Percentiles rank a stretch among this genome's conserved stretches.
phyloP scores from a whole-genome alignment of 495 filamentous ascomycete genomes.

The Geopyxis carbonaria region DNA sequence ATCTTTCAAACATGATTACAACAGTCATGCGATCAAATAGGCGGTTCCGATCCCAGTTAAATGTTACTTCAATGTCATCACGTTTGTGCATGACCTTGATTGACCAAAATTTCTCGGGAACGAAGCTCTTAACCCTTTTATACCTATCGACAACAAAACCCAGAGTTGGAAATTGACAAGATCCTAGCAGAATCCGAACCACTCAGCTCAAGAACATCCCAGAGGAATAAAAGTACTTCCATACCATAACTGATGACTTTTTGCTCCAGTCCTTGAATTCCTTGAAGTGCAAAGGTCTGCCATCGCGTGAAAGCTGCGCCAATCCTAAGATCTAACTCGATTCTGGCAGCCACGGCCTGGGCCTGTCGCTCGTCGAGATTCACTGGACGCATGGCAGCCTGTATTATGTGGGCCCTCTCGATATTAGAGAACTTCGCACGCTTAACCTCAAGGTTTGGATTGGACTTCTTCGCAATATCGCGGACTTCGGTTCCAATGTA shows the following conservation, averaged over 20 bases:
- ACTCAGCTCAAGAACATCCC: constrained; percentile 1
- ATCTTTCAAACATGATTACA: constrained; percentile 68
- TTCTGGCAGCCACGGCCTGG: constrained; percentile 72
- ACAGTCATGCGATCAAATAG: constrained; percentile 79
- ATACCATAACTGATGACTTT: constrained; percentile 78
- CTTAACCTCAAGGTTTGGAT: constrained; percentile 57
- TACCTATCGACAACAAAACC: constrained; percentile 96
- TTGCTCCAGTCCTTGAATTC: constrained; percentile 43
- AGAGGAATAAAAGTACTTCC: constrained; percentile 1
- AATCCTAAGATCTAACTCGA: constrained; percentile 82
- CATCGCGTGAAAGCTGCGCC: constrained; percentile 87
- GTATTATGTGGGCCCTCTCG: constrained; percentile 78
- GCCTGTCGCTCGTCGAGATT: constrained; percentile 72
- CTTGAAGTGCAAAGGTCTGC: constrained; percentile 54
- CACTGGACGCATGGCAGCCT: constrained; percentile 58
- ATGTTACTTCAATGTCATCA: constrained; percentile 64
- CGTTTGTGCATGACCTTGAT: constrained; percentile 70
- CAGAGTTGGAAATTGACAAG: constrained; percentile 91
- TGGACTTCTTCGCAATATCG: constrained; percentile 56
- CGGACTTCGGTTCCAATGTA: constrained; percentile 91
- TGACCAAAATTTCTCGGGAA: constrained; percentile 80
- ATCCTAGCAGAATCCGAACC: constrained; percentile 39
- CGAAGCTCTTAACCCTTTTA: constrained; percentile 78
- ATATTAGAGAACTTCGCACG: constrained; percentile 90
- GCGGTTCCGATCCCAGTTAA: constrained; percentile 64